Evolutionary conservation across 495 filamentous ascomycete species (phyloP).

Genomic region (Neurospora intermedia): DNA sequence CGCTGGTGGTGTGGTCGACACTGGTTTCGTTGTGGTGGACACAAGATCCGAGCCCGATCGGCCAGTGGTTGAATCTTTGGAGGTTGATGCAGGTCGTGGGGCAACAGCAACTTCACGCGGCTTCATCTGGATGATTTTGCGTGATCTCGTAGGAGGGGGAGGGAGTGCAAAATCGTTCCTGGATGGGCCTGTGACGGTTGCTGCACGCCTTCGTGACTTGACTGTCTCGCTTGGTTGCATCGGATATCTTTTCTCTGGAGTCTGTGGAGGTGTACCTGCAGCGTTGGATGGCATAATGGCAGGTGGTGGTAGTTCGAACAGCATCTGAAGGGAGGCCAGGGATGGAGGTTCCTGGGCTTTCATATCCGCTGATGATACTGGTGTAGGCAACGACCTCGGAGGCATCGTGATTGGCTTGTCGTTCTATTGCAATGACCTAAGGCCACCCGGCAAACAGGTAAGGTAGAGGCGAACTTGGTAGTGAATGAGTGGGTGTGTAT

Average conservation of each 20-base stretch:
- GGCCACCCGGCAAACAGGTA: neutral
- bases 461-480: neutral
- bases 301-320: constrained; percentile 77
- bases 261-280: constrained; percentile 26
- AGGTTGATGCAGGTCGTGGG: constrained; percentile 6
- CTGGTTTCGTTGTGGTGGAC: constrained; percentile 5
- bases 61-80: constrained; percentile 4
- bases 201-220: constrained; percentile 47
- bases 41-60: neutral
- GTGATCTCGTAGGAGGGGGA: constrained; percentile 80
- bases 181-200: constrained; percentile 37
- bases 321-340: constrained; percentile 31
- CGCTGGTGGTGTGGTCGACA: constrained; percentile 22
- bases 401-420: constrained; percentile 46
- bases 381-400: constrained; percentile 62
- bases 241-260: constrained; percentile 45
- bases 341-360: constrained; percentile 63
- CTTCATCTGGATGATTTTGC: constrained; percentile 99
- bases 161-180: constrained; percentile 66
- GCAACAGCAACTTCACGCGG: constrained; percentile 38
- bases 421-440: neutral
- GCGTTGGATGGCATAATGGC: constrained; percentile 42
- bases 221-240: constrained; percentile 42
- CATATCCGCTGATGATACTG: constrained; percentile 75
- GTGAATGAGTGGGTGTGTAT: neutral